Base-by-base conservation (phyloP, 805 yeast genomes). In the Zygoascus biomembranicola region DNA sequence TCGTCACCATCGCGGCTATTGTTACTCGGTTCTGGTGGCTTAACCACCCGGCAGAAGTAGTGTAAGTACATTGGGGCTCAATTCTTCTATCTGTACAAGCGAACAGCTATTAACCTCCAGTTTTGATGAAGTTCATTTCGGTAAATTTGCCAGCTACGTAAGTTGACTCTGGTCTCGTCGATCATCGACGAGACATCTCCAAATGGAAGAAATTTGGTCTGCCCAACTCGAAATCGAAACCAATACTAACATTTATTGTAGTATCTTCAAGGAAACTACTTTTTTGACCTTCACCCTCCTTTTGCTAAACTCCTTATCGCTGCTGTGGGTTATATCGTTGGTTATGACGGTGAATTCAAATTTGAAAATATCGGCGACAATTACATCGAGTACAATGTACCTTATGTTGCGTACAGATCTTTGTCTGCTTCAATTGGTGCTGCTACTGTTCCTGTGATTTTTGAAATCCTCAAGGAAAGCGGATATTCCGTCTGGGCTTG, bases 201-300 rank as follows among this genome's bases (percentile, higher is more conserved):
- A 9, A 62, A 68, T 23, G 6, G 28, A 23, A 3, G 28, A 23
- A 23, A 23, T 23, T 23, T 3, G 28, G 3, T 6, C 28, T 23
- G 28, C 28, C 28, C 28, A n/a, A n/a, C n/a, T n/a, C n/a, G n/a
- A n/a, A n/a, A n/a, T n/a, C n/a, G 28, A 23, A 23, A 23, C 28
- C 28, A 6, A 23, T 23, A 23, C 28, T 23, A 23, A 23, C 6
- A 3, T 4, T 23, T 6, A 23, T 23, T 23, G 28, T 70, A 67
- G 70, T 92, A 92, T 69, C 72, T 92, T 55, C 87, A 92, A 69
- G 78, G 96, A 57, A 85, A 96, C 0, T 94, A 87, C 69, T 94
- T 89, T 69, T 94, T 94, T 65, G 99, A 94, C 71, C 81, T 94
- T 51, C 99, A 94, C 71, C 99, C 99, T 9, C 99, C 99, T 20